Evolutionary conservation across 148 eudicot genomes (phyloP), one percentile per base, ranked within the genome.

Genomic region (Rhododendron simsii): DNA sequence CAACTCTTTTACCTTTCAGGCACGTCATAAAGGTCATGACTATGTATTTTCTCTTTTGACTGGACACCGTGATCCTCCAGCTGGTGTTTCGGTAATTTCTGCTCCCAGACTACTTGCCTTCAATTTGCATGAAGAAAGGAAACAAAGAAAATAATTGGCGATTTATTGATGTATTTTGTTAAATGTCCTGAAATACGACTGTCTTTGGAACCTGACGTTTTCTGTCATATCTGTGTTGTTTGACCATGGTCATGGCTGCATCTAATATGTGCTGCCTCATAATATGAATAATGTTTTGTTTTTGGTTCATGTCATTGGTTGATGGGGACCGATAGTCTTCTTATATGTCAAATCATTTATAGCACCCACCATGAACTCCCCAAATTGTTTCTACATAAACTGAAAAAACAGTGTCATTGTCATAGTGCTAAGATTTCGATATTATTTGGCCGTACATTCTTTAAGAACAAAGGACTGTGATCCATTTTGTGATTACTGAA

Each of bases 1-100:
- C 88, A 18, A 35, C 48, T 77, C 23, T 82, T 79, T 75, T 18
- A 35, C 84, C 50, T 87, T 88, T 84, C 93, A 95, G 98, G 98
- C 98, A 47, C 95, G 98, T 41, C 98, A 95, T 87, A 94, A 94
- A 88, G 98, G 98, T 87, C 96, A 93, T 89, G 94, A 94, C 88
- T 95, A 94, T 87, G 96, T 93, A 2, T 94, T 93, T 83, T 90
- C 98, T 69, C 92, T 95, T 84, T 87, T 94, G 83, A 95, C 98
- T 77, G 98, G 98, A 45, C 94, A 95, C 86, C 96, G 91, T 87
- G 98, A 94, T 75, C 98, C 98, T 81, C 98, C 98, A 87, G 98
- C 98, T 88, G 98, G 98, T 80, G 92, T 95, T 86, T 78, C 85
- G 87, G 98, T 94, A 89, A 89, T 86, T 89, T 67, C 61, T 84